These are phyloP conservation scores for Colletotrichum tanaceti DNA, from an alignment of 2,329 filamentous ascomycete species.

Conservation along the genomic window DNA sequence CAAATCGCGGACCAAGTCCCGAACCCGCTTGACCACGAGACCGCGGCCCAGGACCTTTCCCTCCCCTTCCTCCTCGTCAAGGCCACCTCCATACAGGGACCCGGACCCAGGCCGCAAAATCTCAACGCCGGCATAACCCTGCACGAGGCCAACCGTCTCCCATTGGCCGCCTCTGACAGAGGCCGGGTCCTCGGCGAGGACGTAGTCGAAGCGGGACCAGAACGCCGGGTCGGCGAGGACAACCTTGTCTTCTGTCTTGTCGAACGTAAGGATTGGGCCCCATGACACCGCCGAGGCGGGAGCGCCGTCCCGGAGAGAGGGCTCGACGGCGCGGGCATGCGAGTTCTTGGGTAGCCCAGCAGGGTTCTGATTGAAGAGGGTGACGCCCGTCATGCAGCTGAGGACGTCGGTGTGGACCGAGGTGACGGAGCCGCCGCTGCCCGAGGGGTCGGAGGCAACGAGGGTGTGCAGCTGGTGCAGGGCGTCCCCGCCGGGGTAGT, in stretches of 20 bases:
- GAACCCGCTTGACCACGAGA: slow-evolving; percentile 52
- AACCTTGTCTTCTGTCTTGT: slow-evolving; percentile 70
- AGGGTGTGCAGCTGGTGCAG: slow-evolving; percentile 65
- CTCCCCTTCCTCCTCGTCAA: slow-evolving; percentile 36
- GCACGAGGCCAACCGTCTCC: slow-evolving; percentile 67
- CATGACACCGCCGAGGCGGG: slow-evolving; percentile 39
- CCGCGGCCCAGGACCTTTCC: slow-evolving; percentile 60
- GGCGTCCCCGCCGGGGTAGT: slow-evolving; percentile 92
- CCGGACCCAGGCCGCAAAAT: slow-evolving; percentile 61
- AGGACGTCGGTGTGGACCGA: slow-evolving; percentile 72
- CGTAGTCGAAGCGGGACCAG: slow-evolving; percentile 74
- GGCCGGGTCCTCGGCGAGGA: slow-evolving; percentile 65
- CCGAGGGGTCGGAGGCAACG: slow-evolving; percentile 45
- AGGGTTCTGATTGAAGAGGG: slow-evolving; percentile 69
- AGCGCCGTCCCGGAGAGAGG: slow-evolving; percentile 38
- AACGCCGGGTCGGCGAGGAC: slow-evolving; percentile 62
- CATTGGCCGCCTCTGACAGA: slow-evolving; percentile 62
- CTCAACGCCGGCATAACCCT: slow-evolving; percentile 70
- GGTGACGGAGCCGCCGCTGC: slow-evolving; percentile 48
- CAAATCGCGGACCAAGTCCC: slow-evolving; percentile 54
- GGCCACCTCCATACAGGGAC: slow-evolving; percentile 8
- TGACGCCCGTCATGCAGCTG: slow-evolving; percentile 76
- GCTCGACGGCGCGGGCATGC: slow-evolving; percentile 38
- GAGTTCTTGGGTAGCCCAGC: slow-evolving; percentile 52
- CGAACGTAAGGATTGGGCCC: slow-evolving; percentile 56